Percentiles rank a stretch among this genome's conserved stretches.
Conservation (phyloP, 345 rosid species). For the Mercurialis annua region DNA sequence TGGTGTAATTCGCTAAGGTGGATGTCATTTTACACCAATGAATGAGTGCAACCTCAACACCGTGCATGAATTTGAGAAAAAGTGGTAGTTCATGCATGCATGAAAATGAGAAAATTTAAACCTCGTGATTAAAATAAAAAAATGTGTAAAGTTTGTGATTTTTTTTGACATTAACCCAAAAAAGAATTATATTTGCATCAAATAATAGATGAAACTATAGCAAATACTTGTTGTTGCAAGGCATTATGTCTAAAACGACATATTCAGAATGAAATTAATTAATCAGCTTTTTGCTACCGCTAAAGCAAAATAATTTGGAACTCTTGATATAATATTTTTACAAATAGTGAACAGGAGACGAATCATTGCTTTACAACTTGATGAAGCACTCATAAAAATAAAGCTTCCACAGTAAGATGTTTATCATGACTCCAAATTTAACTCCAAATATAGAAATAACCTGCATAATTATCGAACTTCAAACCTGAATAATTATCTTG, state of each 20-base stretch:
- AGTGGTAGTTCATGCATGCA: too few species aligned
- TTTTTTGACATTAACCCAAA: too few species aligned
- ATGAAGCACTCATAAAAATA: not conserved
- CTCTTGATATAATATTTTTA: not conserved
- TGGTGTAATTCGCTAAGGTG: too few species aligned
- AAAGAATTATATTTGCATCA: not conserved
- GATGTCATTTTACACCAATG: too few species aligned
- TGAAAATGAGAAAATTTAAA: too few species aligned
- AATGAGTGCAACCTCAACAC: too few species aligned
- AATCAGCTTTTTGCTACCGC: not conserved
- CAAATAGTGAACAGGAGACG: not conserved
- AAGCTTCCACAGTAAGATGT: not conserved
- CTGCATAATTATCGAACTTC: constrained; percentile 46
- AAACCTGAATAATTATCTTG: constrained; percentile 91
- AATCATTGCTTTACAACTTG: not conserved
- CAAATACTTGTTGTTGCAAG: not conserved
- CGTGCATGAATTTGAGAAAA: too few species aligned
- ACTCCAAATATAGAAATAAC: constrained; percentile 5
- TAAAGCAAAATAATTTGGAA: not conserved
- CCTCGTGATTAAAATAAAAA: too few species aligned
- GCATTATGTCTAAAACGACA: too few species aligned
- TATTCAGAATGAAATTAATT: not conserved
- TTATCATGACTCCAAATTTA: not conserved
- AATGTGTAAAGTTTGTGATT: too few species aligned
- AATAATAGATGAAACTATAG: not conserved